These are phyloP conservation scores for Dillenia suffruticosa DNA, from an alignment of 164 flowering plant species.

Conservation along the genomic window DNA sequence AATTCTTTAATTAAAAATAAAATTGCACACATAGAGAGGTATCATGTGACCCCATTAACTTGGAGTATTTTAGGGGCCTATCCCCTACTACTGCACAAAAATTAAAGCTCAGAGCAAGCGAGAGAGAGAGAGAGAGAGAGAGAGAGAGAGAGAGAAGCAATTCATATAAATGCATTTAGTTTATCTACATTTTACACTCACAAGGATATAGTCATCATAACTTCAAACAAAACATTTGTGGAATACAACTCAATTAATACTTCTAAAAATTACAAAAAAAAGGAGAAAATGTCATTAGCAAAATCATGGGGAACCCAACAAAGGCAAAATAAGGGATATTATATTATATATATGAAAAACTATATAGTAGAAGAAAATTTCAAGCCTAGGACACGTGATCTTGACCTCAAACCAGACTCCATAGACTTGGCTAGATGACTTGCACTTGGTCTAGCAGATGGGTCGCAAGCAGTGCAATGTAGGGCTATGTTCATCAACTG, in stretches of 20 bases:
- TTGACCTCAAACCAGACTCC: conserved; percentile 24
- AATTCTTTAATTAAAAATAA: too few relatives aligned
- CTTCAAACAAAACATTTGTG: conserved; percentile 30
- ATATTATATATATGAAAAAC: neutral
- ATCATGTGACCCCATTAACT: too few relatives aligned
- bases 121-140: conserved; percentile 4
- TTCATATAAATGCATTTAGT: conserved; percentile 19
- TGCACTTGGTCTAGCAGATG: conserved; percentile 53
- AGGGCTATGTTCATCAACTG: conserved; percentile 70
- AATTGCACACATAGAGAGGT: too few relatives aligned
- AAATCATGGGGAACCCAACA: conserved; percentile 1
- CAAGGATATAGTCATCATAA: conserved; percentile 17
- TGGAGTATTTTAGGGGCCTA: too few relatives aligned
- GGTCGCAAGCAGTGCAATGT: conserved; percentile 61
- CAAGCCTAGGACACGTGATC: conserved; percentile 33
- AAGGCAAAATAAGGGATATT: neutral
- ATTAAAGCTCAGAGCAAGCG: neutral
- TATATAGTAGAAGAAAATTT: conserved; percentile 19
- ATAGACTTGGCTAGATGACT: conserved; percentile 31
- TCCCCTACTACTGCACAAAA: too few relatives aligned
- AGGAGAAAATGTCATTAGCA: neutral
- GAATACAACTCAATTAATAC: conserved; percentile 14
- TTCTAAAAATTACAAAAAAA: neutral
- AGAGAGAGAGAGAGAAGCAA: neutral
- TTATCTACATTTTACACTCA: conserved; percentile 48